A percentile compares a stretch with the other conserved stretches of the same genome.
These are phyloP conservation scores for Kodamaea anthophila DNA, from an alignment of 1,139 yeast genomes.

Conservation along the genomic window DNA sequence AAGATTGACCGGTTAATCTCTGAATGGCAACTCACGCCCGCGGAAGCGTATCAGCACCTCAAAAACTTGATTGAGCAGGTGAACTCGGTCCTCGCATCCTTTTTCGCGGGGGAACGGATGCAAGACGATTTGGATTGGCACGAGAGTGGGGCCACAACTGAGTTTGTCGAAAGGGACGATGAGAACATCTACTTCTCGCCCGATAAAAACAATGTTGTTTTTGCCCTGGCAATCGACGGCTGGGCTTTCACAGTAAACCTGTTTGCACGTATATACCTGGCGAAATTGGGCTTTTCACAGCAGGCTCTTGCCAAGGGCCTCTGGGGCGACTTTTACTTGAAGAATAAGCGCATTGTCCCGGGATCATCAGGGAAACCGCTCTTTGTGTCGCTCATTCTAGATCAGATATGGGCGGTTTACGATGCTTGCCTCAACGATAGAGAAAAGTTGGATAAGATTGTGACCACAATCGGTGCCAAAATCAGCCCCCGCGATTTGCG, in stretches of 20 bases:
- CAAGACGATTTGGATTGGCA: conserved; percentile 83
- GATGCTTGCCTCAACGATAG: conserved; percentile 61
- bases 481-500: conserved; percentile 71
- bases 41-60: conserved; percentile 81
- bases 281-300: conserved; percentile 79
- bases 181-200: conserved; percentile 86
- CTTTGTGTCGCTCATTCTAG: conserved; percentile 82
- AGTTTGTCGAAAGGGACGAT: conserved; percentile 72
- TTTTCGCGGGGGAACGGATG: conserved; percentile 91
- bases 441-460: conserved; percentile 71
- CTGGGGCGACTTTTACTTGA: conserved; percentile 92
- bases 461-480: conserved; percentile 61
- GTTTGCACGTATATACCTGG: conserved; percentile 80
- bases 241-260: conserved; percentile 96
- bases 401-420: conserved; percentile 89
- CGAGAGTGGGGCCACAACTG: conserved; percentile 52
- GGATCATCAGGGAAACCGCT: conserved; percentile 57
- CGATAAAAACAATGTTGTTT: conserved; percentile 82
- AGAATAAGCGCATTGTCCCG: conserved; percentile 72
- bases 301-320: conserved; percentile 75
- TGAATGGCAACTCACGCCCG: conserved; percentile 76
- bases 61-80: conserved; percentile 82
- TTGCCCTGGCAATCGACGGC: conserved; percentile 93
- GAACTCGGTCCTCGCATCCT: conserved; percentile 89
- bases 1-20: conserved; percentile 82